Percentiles rank a stretch among this genome's conserved stretches.
phyloP scores from a whole-genome alignment of 2,329 filamentous ascomycete species.

The Canariomyces notabilis region DNA sequence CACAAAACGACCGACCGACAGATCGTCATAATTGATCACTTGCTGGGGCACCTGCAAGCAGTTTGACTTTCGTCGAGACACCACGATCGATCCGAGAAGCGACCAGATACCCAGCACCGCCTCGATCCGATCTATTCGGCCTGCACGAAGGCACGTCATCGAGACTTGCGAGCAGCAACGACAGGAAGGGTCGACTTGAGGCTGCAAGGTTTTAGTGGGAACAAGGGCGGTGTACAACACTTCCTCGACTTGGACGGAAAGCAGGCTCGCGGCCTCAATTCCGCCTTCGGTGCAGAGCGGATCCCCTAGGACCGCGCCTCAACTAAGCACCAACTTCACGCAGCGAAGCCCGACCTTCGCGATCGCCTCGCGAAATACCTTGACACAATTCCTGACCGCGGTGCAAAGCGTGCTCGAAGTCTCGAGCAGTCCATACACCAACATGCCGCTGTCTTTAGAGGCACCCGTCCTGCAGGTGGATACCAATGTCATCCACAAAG shows the following conservation, averaged over 20 bases:
- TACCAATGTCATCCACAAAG: slow-evolving; percentile 85
- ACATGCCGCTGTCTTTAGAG: slow-evolving; percentile 79
- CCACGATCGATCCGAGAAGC: slow-evolving; percentile 5
- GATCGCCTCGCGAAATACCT: slow-evolving; percentile 23
- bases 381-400: slow-evolving; percentile 23
- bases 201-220: neutral
- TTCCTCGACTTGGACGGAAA: slow-evolving; percentile 3
- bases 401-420: slow-evolving; percentile 30
- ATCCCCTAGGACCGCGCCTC: slow-evolving; percentile 20
- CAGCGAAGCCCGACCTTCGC: slow-evolving; percentile 16
- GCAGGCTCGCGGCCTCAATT: slow-evolving; percentile 2
- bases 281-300: slow-evolving; percentile 24
- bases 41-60: neutral
- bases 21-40: slow-evolving; percentile 12
- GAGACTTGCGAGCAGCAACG: slow-evolving; percentile 1
- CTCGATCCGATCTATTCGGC: neutral
- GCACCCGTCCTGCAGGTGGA: slow-evolving; percentile 88
- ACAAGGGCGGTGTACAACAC: slow-evolving; percentile 2
- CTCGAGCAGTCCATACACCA: slow-evolving; percentile 34
- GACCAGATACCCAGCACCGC: neutral
- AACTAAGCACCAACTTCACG: neutral
- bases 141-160: slow-evolving; percentile 3
- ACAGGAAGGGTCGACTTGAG: neutral
- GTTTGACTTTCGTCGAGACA: slow-evolving; percentile 1
- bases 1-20: slow-evolving; percentile 18